These are phyloP conservation scores for Quillaja saponaria DNA, from an alignment of 306 rosid species.

Conservation along the genomic window DNA sequence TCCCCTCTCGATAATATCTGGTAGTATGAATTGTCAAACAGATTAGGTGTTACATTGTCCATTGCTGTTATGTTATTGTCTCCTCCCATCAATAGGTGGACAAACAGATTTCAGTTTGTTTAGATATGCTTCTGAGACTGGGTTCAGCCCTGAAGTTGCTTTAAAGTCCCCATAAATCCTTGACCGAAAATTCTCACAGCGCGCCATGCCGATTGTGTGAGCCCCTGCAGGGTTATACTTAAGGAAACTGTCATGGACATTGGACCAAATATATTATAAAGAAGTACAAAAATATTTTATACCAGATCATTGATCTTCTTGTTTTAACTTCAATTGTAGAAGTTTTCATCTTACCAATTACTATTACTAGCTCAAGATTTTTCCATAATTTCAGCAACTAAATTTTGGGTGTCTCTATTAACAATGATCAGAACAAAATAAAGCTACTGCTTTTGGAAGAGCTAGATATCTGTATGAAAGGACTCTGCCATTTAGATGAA, in stretches of 20 bases:
- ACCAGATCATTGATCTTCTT: too few species aligned
- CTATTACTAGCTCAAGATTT: too few species aligned
- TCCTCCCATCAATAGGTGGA: constrained; percentile 47
- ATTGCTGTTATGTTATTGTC: constrained; percentile 65
- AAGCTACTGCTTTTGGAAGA: too few species aligned
- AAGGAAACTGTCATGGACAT: constrained; percentile 2
- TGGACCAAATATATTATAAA: too few species aligned
- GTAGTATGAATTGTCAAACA: constrained; percentile 83
- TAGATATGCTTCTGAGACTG: constrained; percentile 46
- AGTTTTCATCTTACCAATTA: too few species aligned
- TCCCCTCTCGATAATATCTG: constrained; percentile 65
- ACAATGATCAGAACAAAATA: neutral
- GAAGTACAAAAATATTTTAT: too few species aligned
- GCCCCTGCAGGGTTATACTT: constrained; percentile 54
- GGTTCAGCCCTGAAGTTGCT: constrained; percentile 46
- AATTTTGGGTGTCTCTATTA: neutral
- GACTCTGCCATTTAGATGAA: neutral
- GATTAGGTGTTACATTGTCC: constrained; percentile 77
- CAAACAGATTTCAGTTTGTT: constrained; percentile 57
- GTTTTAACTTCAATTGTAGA: too few species aligned
- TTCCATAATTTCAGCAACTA: too few species aligned
- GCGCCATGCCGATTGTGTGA: constrained; percentile 90
- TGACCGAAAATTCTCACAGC: constrained; percentile 58
- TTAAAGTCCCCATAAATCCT: constrained; percentile 65
- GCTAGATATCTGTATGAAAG: too few species aligned